Conservation (phyloP, 1,284 basidiomycete species). For the Trametes hirsuta region DNA sequence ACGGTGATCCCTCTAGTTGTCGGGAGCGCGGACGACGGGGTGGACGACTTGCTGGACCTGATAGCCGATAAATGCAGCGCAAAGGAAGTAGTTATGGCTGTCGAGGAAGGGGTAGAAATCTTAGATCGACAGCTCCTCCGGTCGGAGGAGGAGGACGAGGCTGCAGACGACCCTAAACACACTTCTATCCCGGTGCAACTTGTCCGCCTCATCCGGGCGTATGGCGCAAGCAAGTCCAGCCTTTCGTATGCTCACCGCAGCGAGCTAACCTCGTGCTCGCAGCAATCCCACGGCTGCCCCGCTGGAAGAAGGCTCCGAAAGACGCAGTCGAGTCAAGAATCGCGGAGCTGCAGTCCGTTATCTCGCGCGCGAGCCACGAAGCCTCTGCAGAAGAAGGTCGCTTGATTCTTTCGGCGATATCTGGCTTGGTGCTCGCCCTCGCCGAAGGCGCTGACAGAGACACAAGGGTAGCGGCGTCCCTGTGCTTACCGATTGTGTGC, state of each 20-base stretch:
- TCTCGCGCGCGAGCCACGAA: constrained; percentile 34
- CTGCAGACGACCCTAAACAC: constrained; percentile 26
- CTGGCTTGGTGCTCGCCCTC: constrained; percentile 31
- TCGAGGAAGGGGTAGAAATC: constrained; percentile 61
- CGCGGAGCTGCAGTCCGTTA: constrained; percentile 40
- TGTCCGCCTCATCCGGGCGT: constrained; percentile 42
- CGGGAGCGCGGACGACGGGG: constrained; percentile 39
- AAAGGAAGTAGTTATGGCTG: constrained; percentile 64
- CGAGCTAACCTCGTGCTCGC: background rate
- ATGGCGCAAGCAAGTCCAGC: constrained; percentile 40
- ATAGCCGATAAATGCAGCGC: constrained; percentile 50
- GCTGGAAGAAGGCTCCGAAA: constrained; percentile 29
- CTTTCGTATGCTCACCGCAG: background rate
- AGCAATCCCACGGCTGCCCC: constrained; percentile 53
- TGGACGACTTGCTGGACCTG: constrained; percentile 46
- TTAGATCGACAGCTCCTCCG: constrained; percentile 39
- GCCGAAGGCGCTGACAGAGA: constrained; percentile 29
- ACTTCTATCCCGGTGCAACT: constrained; percentile 35
- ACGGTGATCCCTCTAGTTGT: constrained; percentile 50
- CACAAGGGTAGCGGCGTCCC: constrained; percentile 5
- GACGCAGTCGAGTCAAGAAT: constrained; percentile 44
- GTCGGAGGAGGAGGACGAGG: constrained; percentile 37
- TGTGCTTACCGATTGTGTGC: constrained; percentile 33
- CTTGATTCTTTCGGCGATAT: constrained; percentile 39
- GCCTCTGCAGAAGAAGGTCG: constrained; percentile 40